A percentile compares a stretch with the other conserved stretches of the same genome.
These are phyloP conservation scores for Hygrocybe coccinea DNA, from an alignment of 768 basidiomycete species.

Conservation along the genomic window DNA sequence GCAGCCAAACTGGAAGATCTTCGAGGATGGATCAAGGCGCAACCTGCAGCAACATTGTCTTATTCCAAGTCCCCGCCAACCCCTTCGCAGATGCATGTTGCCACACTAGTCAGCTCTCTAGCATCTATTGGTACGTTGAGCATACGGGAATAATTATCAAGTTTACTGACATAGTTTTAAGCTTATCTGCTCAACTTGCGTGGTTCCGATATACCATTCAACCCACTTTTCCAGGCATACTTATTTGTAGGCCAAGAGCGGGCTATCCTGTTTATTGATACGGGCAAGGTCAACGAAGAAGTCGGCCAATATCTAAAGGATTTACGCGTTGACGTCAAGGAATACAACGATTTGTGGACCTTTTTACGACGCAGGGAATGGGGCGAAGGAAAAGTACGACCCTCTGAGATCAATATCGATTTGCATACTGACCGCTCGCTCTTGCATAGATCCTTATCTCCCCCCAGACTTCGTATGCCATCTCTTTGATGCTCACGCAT, in stretches of 20 bases:
- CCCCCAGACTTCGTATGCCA: conserved; percentile 74
- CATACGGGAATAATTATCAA: background rate
- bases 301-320: conserved; percentile 53
- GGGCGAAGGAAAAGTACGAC: conserved; percentile 67
- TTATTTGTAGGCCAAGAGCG: conserved; percentile 61
- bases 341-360: conserved; percentile 76
- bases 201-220: conserved; percentile 85
- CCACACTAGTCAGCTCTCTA: conserved; percentile 63
- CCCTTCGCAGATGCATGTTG: conserved; percentile 58
- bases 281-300: conserved; percentile 54
- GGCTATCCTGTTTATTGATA: conserved; percentile 75
- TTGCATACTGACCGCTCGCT: background rate
- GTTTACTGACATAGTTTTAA: conserved; percentile 22
- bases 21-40: conserved; percentile 61
- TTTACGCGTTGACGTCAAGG: conserved; percentile 52
- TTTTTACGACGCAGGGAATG: conserved; percentile 71
- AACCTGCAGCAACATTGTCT: conserved; percentile 54
- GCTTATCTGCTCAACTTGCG: conserved; percentile 89
- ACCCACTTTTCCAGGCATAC: conserved; percentile 89
- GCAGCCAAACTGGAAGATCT: conserved; percentile 64
- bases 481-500: conserved; percentile 79
- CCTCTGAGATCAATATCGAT: conserved; percentile 2
- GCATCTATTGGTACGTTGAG: conserved; percentile 57
- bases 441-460: conserved; percentile 67
- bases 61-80: conserved; percentile 62